These are phyloP conservation scores for Lolium rigidum DNA, from an alignment of 176 grass and related monocot species.

Conservation along the genomic window DNA sequence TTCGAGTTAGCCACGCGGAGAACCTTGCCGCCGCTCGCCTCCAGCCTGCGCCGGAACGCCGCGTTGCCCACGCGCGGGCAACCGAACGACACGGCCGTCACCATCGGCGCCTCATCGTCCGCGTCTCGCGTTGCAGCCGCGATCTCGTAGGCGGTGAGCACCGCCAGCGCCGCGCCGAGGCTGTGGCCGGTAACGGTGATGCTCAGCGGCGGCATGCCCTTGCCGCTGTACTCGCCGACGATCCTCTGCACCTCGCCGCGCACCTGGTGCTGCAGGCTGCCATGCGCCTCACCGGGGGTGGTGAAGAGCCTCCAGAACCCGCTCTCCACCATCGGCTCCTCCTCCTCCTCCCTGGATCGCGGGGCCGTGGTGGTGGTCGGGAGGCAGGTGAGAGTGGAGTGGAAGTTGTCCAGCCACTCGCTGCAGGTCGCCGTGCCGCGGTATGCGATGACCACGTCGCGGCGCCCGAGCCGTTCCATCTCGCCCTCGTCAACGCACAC, in stretches of 20 bases:
- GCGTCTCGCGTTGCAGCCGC: background rate
- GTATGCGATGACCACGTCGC: constrained; percentile 54
- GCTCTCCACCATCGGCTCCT: constrained; percentile 47
- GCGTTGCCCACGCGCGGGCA: constrained; percentile 61
- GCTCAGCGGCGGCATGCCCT: constrained; percentile 43
- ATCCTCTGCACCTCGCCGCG: constrained; percentile 47
- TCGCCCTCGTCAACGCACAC: constrained; percentile 57
- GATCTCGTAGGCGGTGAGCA: constrained; percentile 64
- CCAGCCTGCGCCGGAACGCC: constrained; percentile 48
- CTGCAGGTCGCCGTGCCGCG: constrained; percentile 52
- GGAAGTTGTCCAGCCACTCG: constrained; percentile 61
- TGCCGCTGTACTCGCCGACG: constrained; percentile 30
- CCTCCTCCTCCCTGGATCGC: background rate
- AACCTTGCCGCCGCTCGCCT: constrained; percentile 55
- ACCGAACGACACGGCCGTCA: constrained; percentile 59
- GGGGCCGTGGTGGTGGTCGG: background rate
- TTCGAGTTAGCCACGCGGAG: constrained; percentile 55
- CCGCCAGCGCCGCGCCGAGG: constrained; percentile 60
- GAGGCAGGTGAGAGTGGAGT: constrained; percentile 41
- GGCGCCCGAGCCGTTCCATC: constrained; percentile 57
- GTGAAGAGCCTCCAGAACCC: constrained; percentile 69
- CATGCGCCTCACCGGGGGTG: background rate
- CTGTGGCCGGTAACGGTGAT: constrained; percentile 64
- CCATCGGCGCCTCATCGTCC: constrained; percentile 3
- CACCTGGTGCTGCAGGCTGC: constrained; percentile 53